phyloP scores from a whole-genome alignment of 352 stramenopile species.

The Globisporangium emineosum region DNA sequence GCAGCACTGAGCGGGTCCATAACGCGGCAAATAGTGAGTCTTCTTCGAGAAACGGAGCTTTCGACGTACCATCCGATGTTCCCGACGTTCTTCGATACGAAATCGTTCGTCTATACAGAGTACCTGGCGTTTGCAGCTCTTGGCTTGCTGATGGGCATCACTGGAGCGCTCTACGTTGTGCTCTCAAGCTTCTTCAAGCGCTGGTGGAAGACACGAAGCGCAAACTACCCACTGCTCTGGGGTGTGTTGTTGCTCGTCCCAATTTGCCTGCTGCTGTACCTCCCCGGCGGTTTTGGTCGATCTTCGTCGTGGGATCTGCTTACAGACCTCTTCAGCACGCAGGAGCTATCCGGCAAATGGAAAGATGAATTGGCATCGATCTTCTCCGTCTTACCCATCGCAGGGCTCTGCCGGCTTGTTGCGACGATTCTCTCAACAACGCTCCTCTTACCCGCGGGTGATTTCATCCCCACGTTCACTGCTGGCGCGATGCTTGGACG shows the following conservation, averaged over 20 bases:
- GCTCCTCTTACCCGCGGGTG: conserved; percentile 48
- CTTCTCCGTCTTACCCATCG: conserved; percentile 31
- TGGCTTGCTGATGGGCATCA: conserved; percentile 43
- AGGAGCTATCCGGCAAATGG: conserved; percentile 29
- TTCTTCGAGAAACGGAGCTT: conserved; percentile 39
- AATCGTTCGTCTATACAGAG: conserved; percentile 48
- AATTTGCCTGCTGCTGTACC: conserved; percentile 34
- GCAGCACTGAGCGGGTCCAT: conserved; percentile 54
- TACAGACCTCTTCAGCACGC: conserved; percentile 26
- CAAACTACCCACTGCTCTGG: conserved; percentile 23
- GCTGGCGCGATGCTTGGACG: conserved; percentile 53
- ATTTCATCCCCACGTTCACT: conserved; percentile 68
- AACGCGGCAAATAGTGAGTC: conserved; percentile 34
- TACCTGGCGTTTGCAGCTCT: conserved; percentile 48
- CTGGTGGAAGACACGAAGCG: conserved; percentile 30
- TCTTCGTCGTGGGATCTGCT: conserved; percentile 31
- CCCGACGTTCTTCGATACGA: conserved; percentile 35
- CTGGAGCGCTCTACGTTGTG: conserved; percentile 47
- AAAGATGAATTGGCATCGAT: conserved; percentile 28
- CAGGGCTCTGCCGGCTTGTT: conserved; percentile 28
- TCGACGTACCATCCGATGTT: conserved; percentile 47
- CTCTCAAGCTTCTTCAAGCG: conserved; percentile 34
- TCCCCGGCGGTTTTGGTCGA: conserved; percentile 37
- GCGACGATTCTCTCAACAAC: conserved; percentile 48
- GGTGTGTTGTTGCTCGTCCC: conserved; percentile 31